phyloP scores from a whole-genome alignment of 148 eudicot genomes.

The Chenopodium album region DNA sequence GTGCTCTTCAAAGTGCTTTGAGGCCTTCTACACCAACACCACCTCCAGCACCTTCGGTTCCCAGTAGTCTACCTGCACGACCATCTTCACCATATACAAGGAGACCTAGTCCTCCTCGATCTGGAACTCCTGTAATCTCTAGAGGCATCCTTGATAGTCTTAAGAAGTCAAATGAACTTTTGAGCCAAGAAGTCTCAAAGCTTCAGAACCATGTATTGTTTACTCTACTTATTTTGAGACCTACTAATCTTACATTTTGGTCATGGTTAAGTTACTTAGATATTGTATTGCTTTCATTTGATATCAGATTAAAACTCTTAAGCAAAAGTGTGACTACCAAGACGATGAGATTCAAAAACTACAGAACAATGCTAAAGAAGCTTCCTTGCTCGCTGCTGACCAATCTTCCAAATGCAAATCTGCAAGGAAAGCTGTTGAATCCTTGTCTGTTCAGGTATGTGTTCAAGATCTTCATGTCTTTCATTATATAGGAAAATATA shows the following conservation, averaged over 20 bases:
- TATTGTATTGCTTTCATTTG: background rate
- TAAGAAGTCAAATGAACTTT: slow-evolving; percentile 69
- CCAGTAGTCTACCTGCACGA: slow-evolving; percentile 42
- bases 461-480: background rate
- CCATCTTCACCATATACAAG: slow-evolving; percentile 65
- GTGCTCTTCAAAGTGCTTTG: slow-evolving; percentile 56
- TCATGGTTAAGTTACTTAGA: background rate
- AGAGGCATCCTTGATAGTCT: slow-evolving; percentile 76
- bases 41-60: slow-evolving; percentile 35
- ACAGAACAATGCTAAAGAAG: slow-evolving; percentile 46
- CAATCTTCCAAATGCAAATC: slow-evolving; percentile 50
- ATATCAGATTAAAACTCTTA: slow-evolving; percentile 54
- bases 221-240: background rate
- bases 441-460: slow-evolving; percentile 47
- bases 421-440: slow-evolving; percentile 50
- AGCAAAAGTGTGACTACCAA: slow-evolving; percentile 65
- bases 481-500: too few species aligned
- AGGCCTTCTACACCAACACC: slow-evolving; percentile 46
- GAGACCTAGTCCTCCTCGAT: slow-evolving; percentile 70
- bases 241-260: background rate
- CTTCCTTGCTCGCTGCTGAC: slow-evolving; percentile 49
- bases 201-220: slow-evolving; percentile 65
- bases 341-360: slow-evolving; percentile 65
- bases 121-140: slow-evolving; percentile 58
- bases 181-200: slow-evolving; percentile 77